Evolutionary conservation across 805 yeast genomes (phyloP).

Genomic region (Candida qinlingensis): DNA sequence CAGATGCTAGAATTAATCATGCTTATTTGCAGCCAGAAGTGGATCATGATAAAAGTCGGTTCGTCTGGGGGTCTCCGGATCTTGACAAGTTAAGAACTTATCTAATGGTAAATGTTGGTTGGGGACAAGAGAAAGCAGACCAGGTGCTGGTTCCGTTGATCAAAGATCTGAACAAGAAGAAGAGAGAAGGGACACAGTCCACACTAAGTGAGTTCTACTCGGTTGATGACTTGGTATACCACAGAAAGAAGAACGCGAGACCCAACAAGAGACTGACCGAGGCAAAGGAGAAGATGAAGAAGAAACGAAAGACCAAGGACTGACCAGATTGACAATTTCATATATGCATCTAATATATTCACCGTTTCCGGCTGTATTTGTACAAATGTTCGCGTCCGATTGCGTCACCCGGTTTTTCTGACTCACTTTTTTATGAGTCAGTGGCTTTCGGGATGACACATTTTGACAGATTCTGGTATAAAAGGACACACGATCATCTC

Average conservation of each 20-base stretch:
- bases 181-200: constrained; percentile 48
- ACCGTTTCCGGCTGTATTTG: too few species aligned
- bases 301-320: constrained; percentile 1
- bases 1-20: constrained; percentile 59
- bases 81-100: constrained; percentile 71
- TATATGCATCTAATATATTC: too few species aligned
- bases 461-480: not conserved
- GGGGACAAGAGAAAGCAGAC: constrained; percentile 74
- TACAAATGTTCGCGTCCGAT: not conserved
- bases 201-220: constrained; percentile 68
- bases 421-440: not conserved
- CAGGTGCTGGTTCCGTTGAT: constrained; percentile 84
- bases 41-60: constrained; percentile 70
- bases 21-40: constrained; percentile 83
- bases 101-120: constrained; percentile 66
- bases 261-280: constrained; percentile 56
- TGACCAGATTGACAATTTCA: too few species aligned
- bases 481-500: not conserved
- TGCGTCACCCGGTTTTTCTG: not conserved
- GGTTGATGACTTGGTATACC: constrained; percentile 37
- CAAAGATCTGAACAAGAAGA: constrained; percentile 64
- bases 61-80: constrained; percentile 89
- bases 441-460: not conserved
- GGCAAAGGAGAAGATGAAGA: constrained; percentile 32
- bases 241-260: constrained; percentile 31